Percentiles rank a stretch among this genome's conserved stretches.
Conservation (phyloP, 2,329 filamentous ascomycete genomes). For the Venturia nashicola region DNA sequence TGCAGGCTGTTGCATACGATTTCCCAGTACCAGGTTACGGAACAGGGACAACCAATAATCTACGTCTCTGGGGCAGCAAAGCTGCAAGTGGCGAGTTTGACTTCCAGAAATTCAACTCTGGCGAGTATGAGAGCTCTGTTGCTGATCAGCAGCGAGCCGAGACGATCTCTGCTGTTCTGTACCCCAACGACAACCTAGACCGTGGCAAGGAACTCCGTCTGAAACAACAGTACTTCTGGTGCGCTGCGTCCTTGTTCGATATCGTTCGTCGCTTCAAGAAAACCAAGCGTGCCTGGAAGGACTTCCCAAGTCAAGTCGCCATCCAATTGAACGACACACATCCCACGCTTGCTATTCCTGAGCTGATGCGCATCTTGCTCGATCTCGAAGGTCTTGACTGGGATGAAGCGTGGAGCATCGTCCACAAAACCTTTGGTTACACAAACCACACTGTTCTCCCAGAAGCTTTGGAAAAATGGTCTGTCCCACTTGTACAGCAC, state of each 20-base stretch:
- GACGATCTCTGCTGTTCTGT: constrained; percentile 93
- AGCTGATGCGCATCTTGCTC: constrained; percentile 83
- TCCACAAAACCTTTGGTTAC: constrained; percentile 66
- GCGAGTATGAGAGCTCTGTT: constrained; percentile 95
- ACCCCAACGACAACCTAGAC: constrained; percentile 95
- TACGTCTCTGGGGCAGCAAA: constrained; percentile 95
- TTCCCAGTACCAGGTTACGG: constrained; percentile 80
- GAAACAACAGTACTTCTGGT: constrained; percentile 99
- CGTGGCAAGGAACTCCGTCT: constrained; percentile 91
- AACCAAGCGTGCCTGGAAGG: constrained; percentile 76
- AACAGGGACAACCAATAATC: constrained; percentile 87
- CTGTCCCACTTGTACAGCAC: constrained; percentile 82
- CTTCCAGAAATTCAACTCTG: constrained; percentile 98
- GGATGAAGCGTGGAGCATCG: constrained; percentile 73
- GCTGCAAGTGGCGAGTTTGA: constrained; percentile 95
- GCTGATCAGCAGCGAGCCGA: constrained; percentile 98
- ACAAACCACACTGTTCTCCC: constrained; percentile 98
- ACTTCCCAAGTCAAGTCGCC: constrained; percentile 88
- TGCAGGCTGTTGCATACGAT: constrained; percentile 87
- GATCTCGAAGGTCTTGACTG: constrained; percentile 86
- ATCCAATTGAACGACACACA: constrained; percentile 98
- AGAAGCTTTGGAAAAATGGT: constrained; percentile 97
- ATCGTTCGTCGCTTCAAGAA: constrained; percentile 99
- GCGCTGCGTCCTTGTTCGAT: constrained; percentile 88
- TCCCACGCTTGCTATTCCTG: constrained; percentile 89